phyloP scores from a whole-genome alignment of 164 flowering plant species.

The Vitis rotundifolia region DNA sequence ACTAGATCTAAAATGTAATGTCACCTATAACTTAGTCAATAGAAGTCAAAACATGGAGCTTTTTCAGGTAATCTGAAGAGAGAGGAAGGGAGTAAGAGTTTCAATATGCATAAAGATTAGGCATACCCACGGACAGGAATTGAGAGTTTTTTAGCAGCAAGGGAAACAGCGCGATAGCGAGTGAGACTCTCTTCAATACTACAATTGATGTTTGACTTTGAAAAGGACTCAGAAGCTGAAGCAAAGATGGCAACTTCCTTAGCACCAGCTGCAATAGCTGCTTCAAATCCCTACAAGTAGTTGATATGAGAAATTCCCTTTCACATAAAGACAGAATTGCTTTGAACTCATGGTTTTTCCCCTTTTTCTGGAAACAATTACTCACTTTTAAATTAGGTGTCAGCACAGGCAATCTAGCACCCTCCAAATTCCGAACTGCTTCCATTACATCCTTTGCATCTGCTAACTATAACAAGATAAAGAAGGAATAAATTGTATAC shows the following conservation, averaged over 20 bases:
- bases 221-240: slow-evolving; percentile 95
- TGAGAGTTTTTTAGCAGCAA: slow-evolving; percentile 75
- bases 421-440: slow-evolving; percentile 56
- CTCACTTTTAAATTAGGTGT: slow-evolving; percentile 90
- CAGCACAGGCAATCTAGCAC: slow-evolving; percentile 76
- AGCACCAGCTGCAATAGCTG: slow-evolving; percentile 95
- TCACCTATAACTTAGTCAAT: background rate
- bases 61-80: background rate
- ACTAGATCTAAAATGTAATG: too few species aligned
- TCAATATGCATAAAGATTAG: background rate
- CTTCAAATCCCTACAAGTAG: slow-evolving; percentile 78
- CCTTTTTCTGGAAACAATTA: background rate
- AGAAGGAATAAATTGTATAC: background rate
- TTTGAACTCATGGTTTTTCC: background rate
- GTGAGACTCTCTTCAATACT: slow-evolving; percentile 84
- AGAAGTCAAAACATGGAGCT: background rate
- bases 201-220: slow-evolving; percentile 92
- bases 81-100: background rate
- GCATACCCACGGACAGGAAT: slow-evolving; percentile 95
- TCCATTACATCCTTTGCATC: slow-evolving; percentile 94
- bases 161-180: slow-evolving; percentile 74
- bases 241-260: slow-evolving; percentile 96
- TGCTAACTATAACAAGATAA: slow-evolving; percentile 56
- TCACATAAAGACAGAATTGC: slow-evolving; percentile 1
- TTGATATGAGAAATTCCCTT: background rate